These are phyloP conservation scores for Ascoidea tarda DNA, from an alignment of 805 yeast species.

Conservation along the genomic window DNA sequence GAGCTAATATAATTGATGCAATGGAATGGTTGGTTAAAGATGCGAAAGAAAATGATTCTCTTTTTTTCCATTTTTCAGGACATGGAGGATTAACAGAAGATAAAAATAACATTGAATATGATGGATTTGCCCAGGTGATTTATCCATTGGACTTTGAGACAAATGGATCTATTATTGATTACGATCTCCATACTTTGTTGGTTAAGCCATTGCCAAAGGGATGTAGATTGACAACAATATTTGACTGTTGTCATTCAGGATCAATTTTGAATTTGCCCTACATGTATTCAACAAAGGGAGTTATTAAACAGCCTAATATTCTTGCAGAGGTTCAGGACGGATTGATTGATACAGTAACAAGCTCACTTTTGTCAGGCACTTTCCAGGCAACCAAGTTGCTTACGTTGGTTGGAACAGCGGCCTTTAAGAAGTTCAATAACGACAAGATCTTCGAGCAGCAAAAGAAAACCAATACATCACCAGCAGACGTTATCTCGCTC, in stretches of 20 bases:
- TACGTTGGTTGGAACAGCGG: constrained; percentile 27
- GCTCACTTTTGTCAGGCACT: constrained; percentile 47
- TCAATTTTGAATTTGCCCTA: constrained; percentile 71
- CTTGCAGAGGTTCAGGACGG: constrained; percentile 64
- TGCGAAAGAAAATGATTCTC: constrained; percentile 67
- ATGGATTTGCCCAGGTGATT: constrained; percentile 58
- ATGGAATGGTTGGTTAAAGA: constrained; percentile 70
- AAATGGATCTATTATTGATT: constrained; percentile 61
- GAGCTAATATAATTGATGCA: constrained; percentile 58
- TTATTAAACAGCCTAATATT: constrained; percentile 66
- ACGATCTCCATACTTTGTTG: constrained; percentile 55
- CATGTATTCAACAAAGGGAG: constrained; percentile 71
- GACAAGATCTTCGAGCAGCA: constrained; percentile 26
- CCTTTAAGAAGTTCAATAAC: constrained; percentile 22
- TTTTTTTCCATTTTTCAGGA: constrained; percentile 77
- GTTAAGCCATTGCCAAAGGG: constrained; percentile 61
- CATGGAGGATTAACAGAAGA: constrained; percentile 73
- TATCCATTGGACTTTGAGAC: constrained; percentile 61
- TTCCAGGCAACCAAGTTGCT: constrained; percentile 28
- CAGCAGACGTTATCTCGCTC: constrained; percentile 64
- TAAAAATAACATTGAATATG: constrained; percentile 60
- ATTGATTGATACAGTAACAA: constrained; percentile 41
- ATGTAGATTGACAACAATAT: constrained; percentile 63
- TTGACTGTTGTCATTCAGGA: constrained; percentile 82
- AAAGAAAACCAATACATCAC: constrained; percentile 44